phyloP scores from a whole-genome alignment of 2,329 filamentous ascomycete species.

The Calonectria montana region DNA sequence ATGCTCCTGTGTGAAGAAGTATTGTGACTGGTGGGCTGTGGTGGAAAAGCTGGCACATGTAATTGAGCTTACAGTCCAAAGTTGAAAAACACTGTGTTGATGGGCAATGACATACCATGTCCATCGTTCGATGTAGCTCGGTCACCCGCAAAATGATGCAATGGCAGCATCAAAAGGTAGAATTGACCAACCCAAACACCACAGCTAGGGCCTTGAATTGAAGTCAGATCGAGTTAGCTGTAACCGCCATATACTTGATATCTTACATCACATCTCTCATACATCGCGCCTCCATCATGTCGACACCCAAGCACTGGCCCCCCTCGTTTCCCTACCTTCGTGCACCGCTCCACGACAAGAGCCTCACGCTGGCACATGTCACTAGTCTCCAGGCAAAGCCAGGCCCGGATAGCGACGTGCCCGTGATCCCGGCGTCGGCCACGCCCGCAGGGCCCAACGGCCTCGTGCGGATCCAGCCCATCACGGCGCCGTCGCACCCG shows the following conservation, averaged over 20 bases:
- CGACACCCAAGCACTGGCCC: slow-evolving; percentile 69
- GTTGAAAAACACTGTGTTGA: neutral
- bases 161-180: neutral
- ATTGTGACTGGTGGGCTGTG: neutral
- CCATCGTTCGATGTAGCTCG: neutral
- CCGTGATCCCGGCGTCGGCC: slow-evolving; percentile 42
- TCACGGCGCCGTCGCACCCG: slow-evolving; percentile 63
- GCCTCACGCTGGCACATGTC: slow-evolving; percentile 56
- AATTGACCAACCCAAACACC: neutral
- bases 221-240: neutral
- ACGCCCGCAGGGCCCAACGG: slow-evolving; percentile 57
- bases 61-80: neutral
- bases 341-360: slow-evolving; percentile 59
- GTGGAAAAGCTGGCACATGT: neutral
- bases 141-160: neutral
- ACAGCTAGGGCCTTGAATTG: neutral
- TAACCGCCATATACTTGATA: too few relatives aligned
- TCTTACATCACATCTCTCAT: too few relatives aligned
- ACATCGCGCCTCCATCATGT: slow-evolving; percentile 37
- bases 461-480: slow-evolving; percentile 66
- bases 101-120: neutral
- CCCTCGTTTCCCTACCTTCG: slow-evolving; percentile 62
- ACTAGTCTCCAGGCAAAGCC: slow-evolving; percentile 50
- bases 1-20: neutral
- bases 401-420: slow-evolving; percentile 27